Base-by-base conservation (phyloP, 352 stramenopile genomes). In the Pythium myriotylum region DNA sequence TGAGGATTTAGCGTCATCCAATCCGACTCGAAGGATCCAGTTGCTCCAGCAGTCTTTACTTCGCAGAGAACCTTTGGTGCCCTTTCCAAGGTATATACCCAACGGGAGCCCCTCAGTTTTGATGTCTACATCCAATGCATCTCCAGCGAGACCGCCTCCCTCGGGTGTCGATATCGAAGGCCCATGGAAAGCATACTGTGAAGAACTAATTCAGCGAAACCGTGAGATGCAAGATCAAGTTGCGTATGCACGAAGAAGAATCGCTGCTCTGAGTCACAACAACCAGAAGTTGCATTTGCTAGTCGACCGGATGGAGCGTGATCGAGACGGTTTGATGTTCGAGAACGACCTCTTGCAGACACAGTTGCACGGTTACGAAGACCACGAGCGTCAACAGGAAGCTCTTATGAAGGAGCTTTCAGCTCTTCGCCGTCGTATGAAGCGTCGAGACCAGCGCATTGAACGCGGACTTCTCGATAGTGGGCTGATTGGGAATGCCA, bases 211-310 rank as follows among this genome's bases (percentile, higher is more conserved):
- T 35, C 63, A 75, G 41, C 77, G 81, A 17, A 91, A 93, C 65
- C 77, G 82, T 39, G 80, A 91, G 45, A 82, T 91, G 77, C 80
- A 91, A 32, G 77, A 91, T 52, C 84, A 93, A 62, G 66, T 89
- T n/a, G 59, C 81, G 22, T 78, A 84, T 41, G 77, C 77, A 4
- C 74, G 84, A 14, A 71, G 73, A 12, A 72, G 82, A 14, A 84
- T 91, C 53, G 78, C 86, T 4, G 80, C 89, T 35, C 54, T 92
- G 23, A 85, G 76, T 19, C 84, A 89, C 69, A 88, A 89, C 60
- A 93, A 92, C 51, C 82, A 92, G 54, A 92, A 95, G 43, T 64
- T 95, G 20, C 81, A 95, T 41, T 67, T 92, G 41, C 72, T 95
- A 19, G 75, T 92, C 19, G 84, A 95, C 47, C 80, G 85, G n/a